A percentile compares a stretch with the other conserved stretches of the same genome.
phyloP scores from a whole-genome alignment of 306 rosid genomes.

The Albizia julibrissin region DNA sequence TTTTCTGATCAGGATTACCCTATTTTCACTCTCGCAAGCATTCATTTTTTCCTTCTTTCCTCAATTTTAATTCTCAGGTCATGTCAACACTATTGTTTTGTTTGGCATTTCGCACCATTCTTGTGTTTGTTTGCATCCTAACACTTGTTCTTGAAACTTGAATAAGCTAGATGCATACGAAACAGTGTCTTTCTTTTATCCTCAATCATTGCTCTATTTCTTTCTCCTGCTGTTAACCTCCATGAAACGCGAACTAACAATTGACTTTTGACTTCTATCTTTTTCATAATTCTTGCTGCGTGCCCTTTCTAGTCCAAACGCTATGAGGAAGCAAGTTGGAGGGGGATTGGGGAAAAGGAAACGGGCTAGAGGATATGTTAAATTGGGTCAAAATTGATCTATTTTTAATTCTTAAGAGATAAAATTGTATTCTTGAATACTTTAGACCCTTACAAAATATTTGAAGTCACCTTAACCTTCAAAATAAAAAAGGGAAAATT shows the following conservation, averaged over 20 bases:
- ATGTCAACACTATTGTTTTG: not conserved
- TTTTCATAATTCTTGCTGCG: not conserved
- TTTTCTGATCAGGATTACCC: slow-evolving; percentile 96
- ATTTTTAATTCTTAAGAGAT: too few relatives aligned
- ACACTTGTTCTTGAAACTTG: not conserved
- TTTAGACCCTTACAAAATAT: too few relatives aligned
- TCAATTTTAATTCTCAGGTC: not conserved
- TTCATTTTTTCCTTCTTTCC: not conserved
- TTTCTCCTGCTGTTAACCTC: not conserved
- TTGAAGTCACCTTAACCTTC: too few relatives aligned
- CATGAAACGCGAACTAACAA: not conserved
- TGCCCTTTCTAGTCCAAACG: too few relatives aligned
- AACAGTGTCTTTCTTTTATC: slow-evolving; percentile 24
- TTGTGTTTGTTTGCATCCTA: not conserved
- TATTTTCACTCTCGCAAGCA: slow-evolving; percentile 84
- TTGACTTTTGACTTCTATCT: slow-evolving; percentile 17
- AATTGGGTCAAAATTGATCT: too few relatives aligned
- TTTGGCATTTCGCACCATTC: not conserved
- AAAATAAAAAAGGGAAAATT: too few relatives aligned
- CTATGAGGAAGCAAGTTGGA: too few relatives aligned
- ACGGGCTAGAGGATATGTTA: too few relatives aligned
- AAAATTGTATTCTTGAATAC: too few relatives aligned
- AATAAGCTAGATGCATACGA: slow-evolving; percentile 15
- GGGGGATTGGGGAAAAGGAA: too few relatives aligned
- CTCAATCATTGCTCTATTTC: not conserved